A percentile compares a stretch with the other conserved stretches of the same genome.
phyloP scores from a whole-genome alignment of 2,329 filamentous ascomycete genomes.

The Trichoderma koningii region DNA sequence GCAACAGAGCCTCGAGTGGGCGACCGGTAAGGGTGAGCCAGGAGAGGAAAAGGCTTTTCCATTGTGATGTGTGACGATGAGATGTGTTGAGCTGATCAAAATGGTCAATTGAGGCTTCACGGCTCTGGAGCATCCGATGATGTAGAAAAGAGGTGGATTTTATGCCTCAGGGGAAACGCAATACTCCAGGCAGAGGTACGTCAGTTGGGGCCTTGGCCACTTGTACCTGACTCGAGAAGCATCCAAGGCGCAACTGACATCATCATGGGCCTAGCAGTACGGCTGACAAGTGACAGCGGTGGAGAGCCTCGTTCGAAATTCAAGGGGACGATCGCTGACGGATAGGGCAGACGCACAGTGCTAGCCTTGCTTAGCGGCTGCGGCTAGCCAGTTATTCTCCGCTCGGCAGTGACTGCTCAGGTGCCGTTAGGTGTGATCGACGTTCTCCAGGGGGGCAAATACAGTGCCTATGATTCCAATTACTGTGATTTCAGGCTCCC shows the following conservation, averaged over 20 bases:
- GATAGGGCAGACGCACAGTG: not conserved
- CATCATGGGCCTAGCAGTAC: too few relatives aligned
- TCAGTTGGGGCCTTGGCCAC: too few relatives aligned
- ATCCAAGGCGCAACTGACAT: too few relatives aligned
- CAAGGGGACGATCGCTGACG: not conserved
- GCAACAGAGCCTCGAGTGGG: constrained; percentile 46
- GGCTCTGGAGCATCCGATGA: too few relatives aligned
- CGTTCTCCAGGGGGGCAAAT: not conserved
- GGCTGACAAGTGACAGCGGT: too few relatives aligned
- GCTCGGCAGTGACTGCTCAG: not conserved
- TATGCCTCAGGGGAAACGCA: not conserved
- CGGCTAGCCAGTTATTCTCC: not conserved
- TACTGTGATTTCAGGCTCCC: not conserved
- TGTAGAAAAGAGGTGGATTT: not conserved
- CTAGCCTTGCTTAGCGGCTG: not conserved
- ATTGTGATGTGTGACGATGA: constrained; percentile 29
- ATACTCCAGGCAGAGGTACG: too few relatives aligned
- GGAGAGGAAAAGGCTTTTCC: constrained; percentile 45
- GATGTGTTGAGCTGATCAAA: too few relatives aligned
- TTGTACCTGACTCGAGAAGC: too few relatives aligned
- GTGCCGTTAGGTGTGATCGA: not conserved
- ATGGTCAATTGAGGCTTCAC: too few relatives aligned
- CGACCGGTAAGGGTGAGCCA: constrained; percentile 50
- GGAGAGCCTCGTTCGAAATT: too few relatives aligned
- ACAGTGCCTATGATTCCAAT: not conserved